Percentiles rank a stretch among this genome's conserved stretches.
phyloP scores from a whole-genome alignment of 805 yeast genomes.

The Zygoascus tannicola region DNA sequence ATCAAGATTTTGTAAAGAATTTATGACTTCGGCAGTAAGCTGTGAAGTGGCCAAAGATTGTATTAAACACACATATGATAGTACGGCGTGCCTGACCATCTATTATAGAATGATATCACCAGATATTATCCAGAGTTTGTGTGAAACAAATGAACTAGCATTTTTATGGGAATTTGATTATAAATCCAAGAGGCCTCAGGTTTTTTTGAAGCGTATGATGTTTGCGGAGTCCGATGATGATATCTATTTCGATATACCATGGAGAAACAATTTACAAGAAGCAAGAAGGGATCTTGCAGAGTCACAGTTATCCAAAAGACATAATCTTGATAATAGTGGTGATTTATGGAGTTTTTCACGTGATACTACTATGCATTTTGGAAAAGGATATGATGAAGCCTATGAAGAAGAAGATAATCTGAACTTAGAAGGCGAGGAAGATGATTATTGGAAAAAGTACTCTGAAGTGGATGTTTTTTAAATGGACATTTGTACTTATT shows the following conservation, averaged over 20 bases:
- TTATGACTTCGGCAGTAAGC: not conserved
- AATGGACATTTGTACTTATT: not conserved
- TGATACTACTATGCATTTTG: not conserved
- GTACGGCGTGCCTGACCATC: not conserved
- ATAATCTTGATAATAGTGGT: not conserved
- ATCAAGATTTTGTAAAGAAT: not conserved
- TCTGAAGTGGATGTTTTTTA: conserved; percentile 4
- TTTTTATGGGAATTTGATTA: conserved; percentile 20
- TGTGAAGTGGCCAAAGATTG: not conserved
- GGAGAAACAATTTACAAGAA: conserved; percentile 9
- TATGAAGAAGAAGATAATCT: not conserved
- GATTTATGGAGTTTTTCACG: not conserved
- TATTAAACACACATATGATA: not conserved
- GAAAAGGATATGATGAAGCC: not conserved
- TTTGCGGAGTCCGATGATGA: conserved; percentile 18
- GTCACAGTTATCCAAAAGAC: not conserved
- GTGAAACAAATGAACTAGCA: conserved; percentile 10
- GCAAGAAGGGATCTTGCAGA: not conserved
- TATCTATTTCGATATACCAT: conserved; percentile 16
- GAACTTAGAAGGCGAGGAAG: conserved; percentile 7
- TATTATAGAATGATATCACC: conserved; percentile 11
- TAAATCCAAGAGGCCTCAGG: conserved; percentile 9
- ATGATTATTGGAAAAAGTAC: conserved; percentile 12
- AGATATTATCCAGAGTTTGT: conserved; percentile 14
- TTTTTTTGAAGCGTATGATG: conserved; percentile 10